These are phyloP conservation scores for Gardenia jasminoides DNA, from an alignment of 257 asterid genomes.

Conservation along the genomic window DNA sequence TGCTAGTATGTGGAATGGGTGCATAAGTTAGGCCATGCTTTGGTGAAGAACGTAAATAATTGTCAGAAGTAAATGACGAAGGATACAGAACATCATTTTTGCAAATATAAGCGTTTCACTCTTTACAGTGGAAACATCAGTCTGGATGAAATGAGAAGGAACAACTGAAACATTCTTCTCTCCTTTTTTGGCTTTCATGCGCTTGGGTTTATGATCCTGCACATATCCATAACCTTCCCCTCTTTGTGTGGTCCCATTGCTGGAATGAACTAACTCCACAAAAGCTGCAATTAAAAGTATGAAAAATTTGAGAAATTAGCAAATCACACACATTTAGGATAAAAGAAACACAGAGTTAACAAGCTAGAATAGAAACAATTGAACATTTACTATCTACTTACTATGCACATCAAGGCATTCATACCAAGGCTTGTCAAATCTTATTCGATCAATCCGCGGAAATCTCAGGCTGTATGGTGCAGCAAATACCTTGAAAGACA, in stretches of 20 bases:
- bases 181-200: slow-evolving; percentile 42
- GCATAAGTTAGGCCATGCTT: too few species aligned
- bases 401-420: slow-evolving; percentile 95
- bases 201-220: slow-evolving; percentile 58
- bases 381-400: slow-evolving; percentile 38
- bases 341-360: neutral
- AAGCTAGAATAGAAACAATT: slow-evolving; percentile 15
- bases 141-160: slow-evolving; percentile 84
- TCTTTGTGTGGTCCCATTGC: slow-evolving; percentile 83
- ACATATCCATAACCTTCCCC: slow-evolving; percentile 33
- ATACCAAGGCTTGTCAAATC: slow-evolving; percentile 98
- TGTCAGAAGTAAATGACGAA: slow-evolving; percentile 10
- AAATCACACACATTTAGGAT: too few species aligned
- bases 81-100: slow-evolving; percentile 85
- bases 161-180: slow-evolving; percentile 66
- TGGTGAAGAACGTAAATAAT: neutral
- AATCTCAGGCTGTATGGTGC: slow-evolving; percentile 97
- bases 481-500: slow-evolving; percentile 73
- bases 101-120: slow-evolving; percentile 74
- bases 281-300: slow-evolving; percentile 58
- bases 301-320: slow-evolving; percentile 3
- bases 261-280: slow-evolving; percentile 86
- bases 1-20: neutral
- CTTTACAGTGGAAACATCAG: slow-evolving; percentile 84
- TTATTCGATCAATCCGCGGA: slow-evolving; percentile 92